These are phyloP conservation scores for Colletotrichum kahawae DNA, from an alignment of 2,329 filamentous ascomycete genomes.

Conservation along the genomic window DNA sequence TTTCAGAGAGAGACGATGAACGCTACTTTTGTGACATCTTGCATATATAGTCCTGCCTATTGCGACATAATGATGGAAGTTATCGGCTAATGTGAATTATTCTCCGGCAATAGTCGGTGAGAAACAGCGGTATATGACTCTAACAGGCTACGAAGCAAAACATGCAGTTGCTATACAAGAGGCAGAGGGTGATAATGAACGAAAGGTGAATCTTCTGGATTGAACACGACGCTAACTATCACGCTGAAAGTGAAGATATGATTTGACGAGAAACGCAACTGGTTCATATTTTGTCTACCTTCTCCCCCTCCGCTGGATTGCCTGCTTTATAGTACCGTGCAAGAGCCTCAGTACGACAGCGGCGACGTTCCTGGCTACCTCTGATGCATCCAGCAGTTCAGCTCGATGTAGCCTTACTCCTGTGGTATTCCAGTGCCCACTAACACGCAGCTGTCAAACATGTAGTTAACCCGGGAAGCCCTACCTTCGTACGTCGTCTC, in stretches of 20 bases:
- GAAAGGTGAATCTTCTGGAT: too few species aligned
- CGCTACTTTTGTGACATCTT: not conserved
- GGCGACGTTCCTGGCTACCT: fast-evolving
- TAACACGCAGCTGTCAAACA: too few species aligned
- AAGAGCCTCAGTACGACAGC: not conserved
- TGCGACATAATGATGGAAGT: too few species aligned
- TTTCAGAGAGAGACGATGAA: not conserved
- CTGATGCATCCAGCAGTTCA: fast-evolving
- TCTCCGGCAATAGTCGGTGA: not conserved
- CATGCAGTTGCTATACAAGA: not conserved
- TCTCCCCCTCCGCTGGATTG: fast-evolving
- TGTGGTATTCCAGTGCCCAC: too few species aligned
- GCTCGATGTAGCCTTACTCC: too few species aligned
- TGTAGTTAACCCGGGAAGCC: too few species aligned
- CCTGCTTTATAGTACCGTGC: not conserved
- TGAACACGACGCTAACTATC: fast-evolving
- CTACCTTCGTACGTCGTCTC: too few species aligned
- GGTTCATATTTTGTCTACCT: fast-evolving
- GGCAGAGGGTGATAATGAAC: not conserved
- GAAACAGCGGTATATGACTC: not conserved
- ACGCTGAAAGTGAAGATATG: not conserved
- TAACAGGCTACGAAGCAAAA: not conserved
- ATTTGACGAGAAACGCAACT: not conserved
- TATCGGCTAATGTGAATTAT: fast-evolving
- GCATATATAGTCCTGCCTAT: not conserved